Percentiles rank a stretch among this genome's conserved stretches.
Conservation (phyloP, 2,329 filamentous ascomycete species). For the Arthroderma uncinatum region DNA sequence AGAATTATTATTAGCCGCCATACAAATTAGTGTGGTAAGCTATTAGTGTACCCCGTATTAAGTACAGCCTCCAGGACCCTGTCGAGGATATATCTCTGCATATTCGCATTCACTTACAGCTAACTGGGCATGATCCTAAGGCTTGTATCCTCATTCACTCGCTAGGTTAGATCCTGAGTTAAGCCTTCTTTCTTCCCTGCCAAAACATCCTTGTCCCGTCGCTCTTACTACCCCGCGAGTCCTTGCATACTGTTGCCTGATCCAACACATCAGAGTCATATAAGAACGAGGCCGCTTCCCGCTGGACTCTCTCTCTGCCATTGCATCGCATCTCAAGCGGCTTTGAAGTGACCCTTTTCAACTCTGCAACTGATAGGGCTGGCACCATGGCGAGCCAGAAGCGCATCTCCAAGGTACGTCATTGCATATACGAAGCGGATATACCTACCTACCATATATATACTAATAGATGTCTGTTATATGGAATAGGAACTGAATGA, state of each 20-base stretch:
- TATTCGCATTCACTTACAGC: background rate
- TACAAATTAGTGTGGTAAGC: no score
- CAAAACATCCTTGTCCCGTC: background rate
- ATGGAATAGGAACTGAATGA: constrained; percentile 48
- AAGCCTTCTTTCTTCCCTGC: background rate
- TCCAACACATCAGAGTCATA: background rate
- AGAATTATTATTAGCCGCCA: no score
- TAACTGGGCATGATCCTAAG: background rate
- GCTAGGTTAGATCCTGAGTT: background rate
- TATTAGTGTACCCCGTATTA: no score
- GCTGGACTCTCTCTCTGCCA: background rate
- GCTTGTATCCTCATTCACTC: background rate
- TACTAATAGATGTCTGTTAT: background rate
- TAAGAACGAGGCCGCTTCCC: background rate
- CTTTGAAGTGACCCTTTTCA: background rate
- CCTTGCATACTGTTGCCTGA: background rate
- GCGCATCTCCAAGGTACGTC: constrained; percentile 36
- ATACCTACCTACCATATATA: constrained; percentile 2
- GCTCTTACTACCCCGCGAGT: background rate
- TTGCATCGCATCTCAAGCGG: background rate
- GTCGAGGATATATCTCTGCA: no score
- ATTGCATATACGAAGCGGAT: background rate
- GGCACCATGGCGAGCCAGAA: constrained; percentile 35
- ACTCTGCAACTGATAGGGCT: background rate
- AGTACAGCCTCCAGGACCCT: no score